Evolutionary conservation across 2,329 filamentous ascomycete genomes (phyloP).

Genomic region (Ceratocystis huliohia): DNA sequence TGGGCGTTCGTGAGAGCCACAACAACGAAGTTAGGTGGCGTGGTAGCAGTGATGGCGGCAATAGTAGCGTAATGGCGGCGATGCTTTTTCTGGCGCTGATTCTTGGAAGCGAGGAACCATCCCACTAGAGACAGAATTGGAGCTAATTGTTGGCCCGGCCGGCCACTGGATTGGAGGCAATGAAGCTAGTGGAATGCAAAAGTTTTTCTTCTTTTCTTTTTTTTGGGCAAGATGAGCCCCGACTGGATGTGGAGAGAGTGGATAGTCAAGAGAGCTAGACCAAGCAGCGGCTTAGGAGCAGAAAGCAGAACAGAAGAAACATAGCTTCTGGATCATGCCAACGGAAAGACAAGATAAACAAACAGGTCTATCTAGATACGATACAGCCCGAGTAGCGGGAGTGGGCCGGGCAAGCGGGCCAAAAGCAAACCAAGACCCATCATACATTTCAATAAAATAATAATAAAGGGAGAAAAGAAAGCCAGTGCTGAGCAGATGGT

Average conservation of each 20-base stretch:
- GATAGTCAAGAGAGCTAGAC: neutral
- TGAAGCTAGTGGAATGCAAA: neutral
- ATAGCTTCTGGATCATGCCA: neutral
- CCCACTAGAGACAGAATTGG: neutral
- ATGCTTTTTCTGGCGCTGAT: neutral
- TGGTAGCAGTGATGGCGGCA: neutral
- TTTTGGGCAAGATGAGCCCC: neutral
- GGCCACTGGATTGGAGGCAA: neutral
- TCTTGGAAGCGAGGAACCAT: neutral
- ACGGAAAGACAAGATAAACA: neutral
- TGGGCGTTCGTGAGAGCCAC: neutral
- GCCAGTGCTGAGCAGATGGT: neutral
- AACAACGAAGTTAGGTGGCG: neutral
- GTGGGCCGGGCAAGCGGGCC: neutral
- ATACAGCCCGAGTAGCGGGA: neutral
- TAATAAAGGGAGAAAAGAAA: neutral
- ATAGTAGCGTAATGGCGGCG: neutral
- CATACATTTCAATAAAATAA: neutral
- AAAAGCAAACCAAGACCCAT: neutral
- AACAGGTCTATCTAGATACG: neutral
- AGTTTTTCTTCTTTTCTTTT: too few relatives aligned
- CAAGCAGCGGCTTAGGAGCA: neutral
- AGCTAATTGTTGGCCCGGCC: neutral
- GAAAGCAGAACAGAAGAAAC: neutral
- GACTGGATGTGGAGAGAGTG: neutral